Percentiles rank a stretch among this genome's conserved stretches.
Evolutionary conservation across 768 basidiomycete species (phyloP).

Genomic region (Dendrothele bispora): DNA sequence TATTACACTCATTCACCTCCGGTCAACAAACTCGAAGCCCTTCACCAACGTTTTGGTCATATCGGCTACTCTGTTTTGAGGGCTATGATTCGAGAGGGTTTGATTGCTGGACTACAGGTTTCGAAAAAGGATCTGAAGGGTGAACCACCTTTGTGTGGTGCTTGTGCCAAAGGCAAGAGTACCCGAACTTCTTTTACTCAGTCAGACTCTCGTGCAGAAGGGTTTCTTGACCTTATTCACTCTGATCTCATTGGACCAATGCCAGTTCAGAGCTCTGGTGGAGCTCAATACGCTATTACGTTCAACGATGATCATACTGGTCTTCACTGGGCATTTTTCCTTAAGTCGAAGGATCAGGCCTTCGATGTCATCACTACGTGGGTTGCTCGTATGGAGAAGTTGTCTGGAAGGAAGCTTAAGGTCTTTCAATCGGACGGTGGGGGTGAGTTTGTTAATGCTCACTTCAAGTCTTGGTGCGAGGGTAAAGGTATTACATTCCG

Average conservation of each 20-base stretch:
- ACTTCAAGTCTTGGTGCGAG: conserved; percentile 30
- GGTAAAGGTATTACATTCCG: conserved; percentile 36
- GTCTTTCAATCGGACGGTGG: neutral
- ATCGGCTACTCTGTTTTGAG: conserved; percentile 7
- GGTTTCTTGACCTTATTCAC: conserved; percentile 24
- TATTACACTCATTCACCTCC: conserved; percentile 1
- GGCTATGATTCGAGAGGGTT: conserved; percentile 6
- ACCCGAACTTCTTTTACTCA: conserved; percentile 12
- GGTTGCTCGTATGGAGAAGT: conserved; percentile 17
- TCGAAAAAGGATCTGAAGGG: conserved; percentile 8
- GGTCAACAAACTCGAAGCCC: conserved; percentile 4
- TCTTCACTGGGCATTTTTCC: conserved; percentile 14
- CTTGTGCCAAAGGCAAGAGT: conserved; percentile 13
- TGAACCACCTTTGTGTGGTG: conserved; percentile 8
- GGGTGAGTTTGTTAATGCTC: conserved; percentile 12
- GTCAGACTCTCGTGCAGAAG: conserved; percentile 8
- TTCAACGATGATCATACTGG: conserved; percentile 28
- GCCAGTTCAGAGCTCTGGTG: conserved; percentile 13
- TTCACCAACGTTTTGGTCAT: conserved; percentile 12
- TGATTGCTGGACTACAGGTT: conserved; percentile 6
- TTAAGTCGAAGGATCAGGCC: conserved; percentile 24
- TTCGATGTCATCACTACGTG: conserved; percentile 15
- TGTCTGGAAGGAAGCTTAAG: conserved; percentile 8
- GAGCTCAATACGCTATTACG: conserved; percentile 26
- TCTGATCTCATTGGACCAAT: conserved; percentile 30